Conservation (phyloP, 192 early-diverging fungal genomes). For the Coemansia sp. region DNA sequence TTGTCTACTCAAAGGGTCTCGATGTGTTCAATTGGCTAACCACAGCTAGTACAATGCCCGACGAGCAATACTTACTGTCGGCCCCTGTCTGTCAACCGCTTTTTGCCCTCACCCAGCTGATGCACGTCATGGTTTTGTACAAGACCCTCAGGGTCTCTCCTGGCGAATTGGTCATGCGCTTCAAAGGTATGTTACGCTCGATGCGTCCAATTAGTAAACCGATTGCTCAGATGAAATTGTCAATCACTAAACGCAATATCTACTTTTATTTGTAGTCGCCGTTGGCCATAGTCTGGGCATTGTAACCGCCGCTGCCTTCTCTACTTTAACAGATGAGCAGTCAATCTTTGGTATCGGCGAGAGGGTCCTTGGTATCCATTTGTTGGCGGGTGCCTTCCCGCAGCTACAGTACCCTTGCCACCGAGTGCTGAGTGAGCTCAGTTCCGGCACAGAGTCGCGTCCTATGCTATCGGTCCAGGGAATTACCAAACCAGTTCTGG, state of each 20-base stretch:
- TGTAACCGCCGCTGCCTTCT: constrained; percentile 81
- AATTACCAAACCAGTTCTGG: not conserved
- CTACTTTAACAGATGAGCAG: constrained; percentile 73
- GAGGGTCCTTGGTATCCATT: constrained; percentile 80
- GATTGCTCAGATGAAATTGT: not conserved
- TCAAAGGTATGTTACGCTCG: constrained; percentile 29
- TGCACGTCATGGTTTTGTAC: constrained; percentile 74
- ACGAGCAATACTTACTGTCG: constrained; percentile 69
- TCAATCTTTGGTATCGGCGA: constrained; percentile 76
- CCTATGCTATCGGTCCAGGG: constrained; percentile 35
- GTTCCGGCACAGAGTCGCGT: not conserved
- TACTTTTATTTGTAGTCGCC: constrained; percentile 23
- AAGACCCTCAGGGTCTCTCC: constrained; percentile 63
- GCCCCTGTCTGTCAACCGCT: constrained; percentile 80
- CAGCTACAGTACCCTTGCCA: constrained; percentile 59
- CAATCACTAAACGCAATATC: not conserved
- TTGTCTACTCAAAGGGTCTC: constrained; percentile 67
- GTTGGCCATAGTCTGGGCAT: constrained; percentile 94
- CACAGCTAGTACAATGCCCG: constrained; percentile 66
- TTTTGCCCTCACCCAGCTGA: constrained; percentile 86
- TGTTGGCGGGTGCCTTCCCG: constrained; percentile 81
- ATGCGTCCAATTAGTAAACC: not conserved
- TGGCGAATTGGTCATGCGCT: constrained; percentile 32
- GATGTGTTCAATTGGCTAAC: constrained; percentile 81
- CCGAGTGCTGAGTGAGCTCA: not conserved